phyloP scores from a whole-genome alignment of 73 alveolate species.

The Tetrahymena elliotti region DNA sequence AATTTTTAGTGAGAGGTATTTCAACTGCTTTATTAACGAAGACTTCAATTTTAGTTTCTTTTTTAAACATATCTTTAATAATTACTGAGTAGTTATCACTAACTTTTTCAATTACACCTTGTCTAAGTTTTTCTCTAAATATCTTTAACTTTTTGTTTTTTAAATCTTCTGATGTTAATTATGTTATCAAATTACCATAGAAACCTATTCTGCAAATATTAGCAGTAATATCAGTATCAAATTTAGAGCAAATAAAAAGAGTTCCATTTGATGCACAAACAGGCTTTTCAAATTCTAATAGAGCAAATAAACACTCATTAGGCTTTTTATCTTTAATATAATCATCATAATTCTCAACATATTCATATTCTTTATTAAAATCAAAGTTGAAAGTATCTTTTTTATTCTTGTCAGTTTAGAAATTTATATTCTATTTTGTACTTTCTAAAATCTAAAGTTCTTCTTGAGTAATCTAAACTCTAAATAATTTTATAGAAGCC shows the following conservation, averaged over 20 bases:
- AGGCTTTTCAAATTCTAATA: slow-evolving; percentile 74
- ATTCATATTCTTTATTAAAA: slow-evolving; percentile 27
- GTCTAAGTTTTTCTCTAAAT: slow-evolving; percentile 75
- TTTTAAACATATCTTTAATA: slow-evolving; percentile 72
- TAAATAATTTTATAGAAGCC: slow-evolving; percentile 55
- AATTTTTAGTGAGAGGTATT: slow-evolving; percentile 48
- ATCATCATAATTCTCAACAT: slow-evolving; percentile 44
- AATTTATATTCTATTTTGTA: background rate
- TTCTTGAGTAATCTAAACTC: background rate
- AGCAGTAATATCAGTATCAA: slow-evolving; percentile 86
- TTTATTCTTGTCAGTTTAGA: background rate
- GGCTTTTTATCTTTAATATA: background rate
- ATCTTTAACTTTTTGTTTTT: slow-evolving; percentile 50
- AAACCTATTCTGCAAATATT: slow-evolving; percentile 93
- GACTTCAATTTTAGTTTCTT: slow-evolving; percentile 75
- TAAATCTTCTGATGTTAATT: slow-evolving; percentile 29
- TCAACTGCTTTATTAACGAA: slow-evolving; percentile 66
- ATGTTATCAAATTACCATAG: slow-evolving; percentile 57
- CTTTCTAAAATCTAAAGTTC: background rate
- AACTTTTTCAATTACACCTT: slow-evolving; percentile 83
- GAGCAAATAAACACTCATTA: slow-evolving; percentile 51
- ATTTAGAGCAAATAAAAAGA: slow-evolving; percentile 79
- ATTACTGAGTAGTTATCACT: slow-evolving; percentile 59
- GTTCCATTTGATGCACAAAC: slow-evolving; percentile 62
- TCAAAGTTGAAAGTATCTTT: slow-evolving; percentile 42